A percentile compares a stretch with the other conserved stretches of the same genome.
Evolutionary conservation across 257 asterid species (phyloP).

Genomic region (Hygrophila difformis): DNA sequence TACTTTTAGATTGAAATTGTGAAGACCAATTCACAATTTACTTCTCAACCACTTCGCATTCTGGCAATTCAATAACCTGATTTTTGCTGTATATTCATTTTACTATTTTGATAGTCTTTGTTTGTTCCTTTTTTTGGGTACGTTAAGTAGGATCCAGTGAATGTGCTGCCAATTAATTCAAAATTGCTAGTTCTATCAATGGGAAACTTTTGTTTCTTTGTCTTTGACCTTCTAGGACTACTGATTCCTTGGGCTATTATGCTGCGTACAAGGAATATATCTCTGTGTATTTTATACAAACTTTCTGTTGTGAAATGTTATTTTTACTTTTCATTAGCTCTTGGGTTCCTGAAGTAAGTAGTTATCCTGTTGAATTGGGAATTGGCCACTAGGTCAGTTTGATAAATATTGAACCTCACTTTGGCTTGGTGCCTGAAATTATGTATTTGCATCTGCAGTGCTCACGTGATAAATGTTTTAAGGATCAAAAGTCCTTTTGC

Average conservation of each 20-base stretch:
- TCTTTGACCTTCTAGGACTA: background rate
- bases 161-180: background rate
- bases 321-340: background rate
- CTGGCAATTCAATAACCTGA: background rate
- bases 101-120: background rate
- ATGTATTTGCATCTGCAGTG: constrained; percentile 14
- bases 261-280: background rate
- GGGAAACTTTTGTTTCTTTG: too few relatives aligned
- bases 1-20: too few relatives aligned
- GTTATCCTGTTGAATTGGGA: background rate
- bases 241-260: background rate
- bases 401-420: background rate
- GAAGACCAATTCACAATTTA: too few relatives aligned
- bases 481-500: constrained; percentile 5
- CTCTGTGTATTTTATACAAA: too few relatives aligned
- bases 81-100: background rate
- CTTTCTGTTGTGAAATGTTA: background rate
- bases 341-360: background rate
- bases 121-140: background rate
- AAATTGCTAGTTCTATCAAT: background rate
- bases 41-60: background rate
- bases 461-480: constrained; percentile 8
- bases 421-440: constrained; percentile 3
- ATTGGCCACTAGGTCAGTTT: constrained; percentile 4
- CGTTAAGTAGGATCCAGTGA: background rate